phyloP scores from a whole-genome alignment of 805 yeast genomes.

The Suhomyces canberraensis region DNA sequence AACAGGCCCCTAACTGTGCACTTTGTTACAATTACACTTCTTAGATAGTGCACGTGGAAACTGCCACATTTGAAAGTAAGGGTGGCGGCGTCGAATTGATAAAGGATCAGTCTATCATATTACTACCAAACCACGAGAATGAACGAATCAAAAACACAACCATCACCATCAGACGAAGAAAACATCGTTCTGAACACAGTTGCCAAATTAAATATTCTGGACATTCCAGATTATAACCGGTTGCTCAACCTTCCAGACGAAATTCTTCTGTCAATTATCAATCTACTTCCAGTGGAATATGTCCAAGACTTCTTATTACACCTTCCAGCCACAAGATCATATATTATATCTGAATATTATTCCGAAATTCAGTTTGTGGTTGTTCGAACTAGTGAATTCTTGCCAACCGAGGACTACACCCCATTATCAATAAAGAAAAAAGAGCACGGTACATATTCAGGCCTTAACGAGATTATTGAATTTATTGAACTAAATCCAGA shows the following conservation, averaged over 20 bases:
- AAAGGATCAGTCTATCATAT: no score
- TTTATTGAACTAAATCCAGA: conserved; percentile 28
- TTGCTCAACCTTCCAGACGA: conserved; percentile 19
- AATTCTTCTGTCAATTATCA: conserved; percentile 16
- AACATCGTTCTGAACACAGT: no score
- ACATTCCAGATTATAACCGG: not conserved
- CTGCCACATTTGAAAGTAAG: no score
- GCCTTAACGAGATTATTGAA: conserved; percentile 31
- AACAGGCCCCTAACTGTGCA: no score
- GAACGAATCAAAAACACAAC: no score
- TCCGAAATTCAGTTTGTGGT: conserved; percentile 32
- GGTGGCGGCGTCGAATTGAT: no score
- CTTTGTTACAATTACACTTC: no score
- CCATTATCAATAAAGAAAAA: conserved; percentile 6
- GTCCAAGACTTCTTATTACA: conserved; percentile 22
- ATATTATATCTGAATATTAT: conserved; percentile 23
- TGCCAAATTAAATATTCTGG: no score
- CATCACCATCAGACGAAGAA: no score
- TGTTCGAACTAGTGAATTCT: conserved; percentile 27
- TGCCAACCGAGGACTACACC: no score
- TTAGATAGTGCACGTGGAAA: no score
- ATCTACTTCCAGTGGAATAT: conserved; percentile 18
- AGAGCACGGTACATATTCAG: conserved; percentile 13
- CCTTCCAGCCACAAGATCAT: conserved; percentile 10
- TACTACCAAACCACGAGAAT: no score